Percentiles rank a stretch among this genome's conserved stretches.
phyloP scores from a whole-genome alignment of 495 filamentous ascomycete species.

The Tuber brumale region DNA sequence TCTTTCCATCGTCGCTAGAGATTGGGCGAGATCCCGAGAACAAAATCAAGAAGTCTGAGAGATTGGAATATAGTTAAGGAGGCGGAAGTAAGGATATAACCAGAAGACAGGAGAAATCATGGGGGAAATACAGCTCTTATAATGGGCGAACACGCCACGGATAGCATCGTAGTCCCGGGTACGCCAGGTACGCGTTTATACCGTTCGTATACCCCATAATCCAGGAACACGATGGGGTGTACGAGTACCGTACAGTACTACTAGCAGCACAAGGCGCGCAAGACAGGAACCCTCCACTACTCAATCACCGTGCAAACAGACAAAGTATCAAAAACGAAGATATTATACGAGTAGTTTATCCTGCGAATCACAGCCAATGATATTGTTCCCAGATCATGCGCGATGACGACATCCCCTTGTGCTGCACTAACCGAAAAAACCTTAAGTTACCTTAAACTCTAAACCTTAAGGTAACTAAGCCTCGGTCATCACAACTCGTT shows the following conservation, averaged over 20 bases:
- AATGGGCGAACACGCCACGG: not conserved
- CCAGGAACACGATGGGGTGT: not conserved
- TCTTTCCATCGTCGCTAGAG: not conserved
- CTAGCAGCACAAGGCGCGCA: not conserved
- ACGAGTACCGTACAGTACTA: no score
- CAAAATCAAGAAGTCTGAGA: not conserved
- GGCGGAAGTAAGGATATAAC: not conserved
- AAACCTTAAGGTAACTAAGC: not conserved
- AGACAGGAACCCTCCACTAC: not conserved
- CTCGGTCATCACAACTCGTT: not conserved
- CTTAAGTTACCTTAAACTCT: no score
- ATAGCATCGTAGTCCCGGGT: not conserved
- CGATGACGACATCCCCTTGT: not conserved
- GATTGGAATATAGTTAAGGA: not conserved
- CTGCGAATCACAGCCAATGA: not conserved
- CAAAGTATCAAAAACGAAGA: not conserved
- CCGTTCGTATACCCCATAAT: not conserved
- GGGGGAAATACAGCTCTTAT: not conserved
- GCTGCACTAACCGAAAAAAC: not conserved
- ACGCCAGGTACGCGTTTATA: not conserved
- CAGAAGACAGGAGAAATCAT: not conserved
- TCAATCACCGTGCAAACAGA: not conserved
- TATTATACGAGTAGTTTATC: not conserved
- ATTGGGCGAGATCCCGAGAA: not conserved
- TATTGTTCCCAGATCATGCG: not conserved